These are phyloP conservation scores for Brassica carinata DNA, from an alignment of 345 rosid species.

Conservation along the genomic window DNA sequence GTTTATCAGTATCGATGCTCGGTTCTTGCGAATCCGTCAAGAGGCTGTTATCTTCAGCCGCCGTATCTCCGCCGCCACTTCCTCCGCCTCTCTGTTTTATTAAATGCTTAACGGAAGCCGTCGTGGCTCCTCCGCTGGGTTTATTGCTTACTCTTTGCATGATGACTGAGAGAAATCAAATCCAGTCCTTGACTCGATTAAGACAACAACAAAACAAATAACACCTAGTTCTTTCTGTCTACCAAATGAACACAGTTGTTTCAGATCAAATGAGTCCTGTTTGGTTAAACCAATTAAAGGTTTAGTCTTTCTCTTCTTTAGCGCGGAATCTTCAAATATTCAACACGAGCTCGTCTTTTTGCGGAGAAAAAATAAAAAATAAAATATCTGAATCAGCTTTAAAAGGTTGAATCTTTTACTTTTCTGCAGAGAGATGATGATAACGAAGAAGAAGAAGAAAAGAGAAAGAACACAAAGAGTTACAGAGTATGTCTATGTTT, in stretches of 20 bases:
- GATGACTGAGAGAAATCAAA: slow-evolving; percentile 26
- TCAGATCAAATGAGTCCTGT: slow-evolving; percentile 12
- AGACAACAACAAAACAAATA: background rate
- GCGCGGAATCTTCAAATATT: slow-evolving; percentile 19
- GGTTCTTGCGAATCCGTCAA: slow-evolving; percentile 79
- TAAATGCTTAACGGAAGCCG: slow-evolving; percentile 12
- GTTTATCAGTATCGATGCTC: slow-evolving; percentile 92
- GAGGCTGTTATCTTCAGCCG: slow-evolving; percentile 45
- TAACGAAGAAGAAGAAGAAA: slow-evolving; percentile 28
- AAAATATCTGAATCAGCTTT: slow-evolving; percentile 13
- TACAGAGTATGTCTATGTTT: slow-evolving; percentile 63
- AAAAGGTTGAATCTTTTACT: slow-evolving; percentile 25
- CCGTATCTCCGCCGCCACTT: slow-evolving; percentile 4
- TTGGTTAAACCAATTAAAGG: slow-evolving; percentile 19
- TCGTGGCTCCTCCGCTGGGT: background rate
- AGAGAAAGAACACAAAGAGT: slow-evolving; percentile 49
- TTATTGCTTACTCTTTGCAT: slow-evolving; percentile 40
- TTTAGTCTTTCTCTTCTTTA: slow-evolving; percentile 10
- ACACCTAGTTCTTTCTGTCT: background rate
- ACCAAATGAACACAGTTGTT: slow-evolving; percentile 34
- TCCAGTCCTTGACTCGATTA: background rate
- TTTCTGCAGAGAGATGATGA: background rate
- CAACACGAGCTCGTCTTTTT: slow-evolving; percentile 28
- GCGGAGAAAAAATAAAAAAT: background rate
- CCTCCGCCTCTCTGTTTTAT: slow-evolving; percentile 31